A percentile compares a stretch with the other conserved stretches of the same genome.
These are phyloP conservation scores for Gossypium australe DNA, from an alignment of 345 rosid genomes.

Conservation along the genomic window DNA sequence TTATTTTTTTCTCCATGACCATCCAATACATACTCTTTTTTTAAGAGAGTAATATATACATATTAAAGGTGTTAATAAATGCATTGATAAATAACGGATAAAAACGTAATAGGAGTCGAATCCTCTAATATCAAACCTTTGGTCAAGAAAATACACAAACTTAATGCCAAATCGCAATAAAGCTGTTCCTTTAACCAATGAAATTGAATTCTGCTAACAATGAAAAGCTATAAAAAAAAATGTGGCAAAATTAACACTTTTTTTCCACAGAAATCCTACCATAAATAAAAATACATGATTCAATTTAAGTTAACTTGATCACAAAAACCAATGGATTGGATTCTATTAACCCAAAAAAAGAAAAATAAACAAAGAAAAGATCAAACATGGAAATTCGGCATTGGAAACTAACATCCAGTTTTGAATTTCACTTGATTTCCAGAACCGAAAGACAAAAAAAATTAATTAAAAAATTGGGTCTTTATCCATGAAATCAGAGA, in stretches of 20 bases:
- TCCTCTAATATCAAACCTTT: background rate
- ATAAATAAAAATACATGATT: background rate
- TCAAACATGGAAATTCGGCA: background rate
- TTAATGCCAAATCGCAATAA: background rate
- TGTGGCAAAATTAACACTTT: background rate
- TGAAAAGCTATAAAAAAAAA: background rate
- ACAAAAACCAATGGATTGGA: constrained; percentile 3
- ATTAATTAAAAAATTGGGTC: background rate
- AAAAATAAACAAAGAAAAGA: background rate
- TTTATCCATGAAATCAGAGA: background rate
- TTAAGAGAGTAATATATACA: background rate
- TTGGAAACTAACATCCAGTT: constrained; percentile 3
- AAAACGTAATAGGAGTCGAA: background rate
- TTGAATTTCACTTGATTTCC: constrained; percentile 6
- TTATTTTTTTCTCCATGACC: background rate
- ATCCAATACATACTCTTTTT: background rate
- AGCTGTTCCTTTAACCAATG: background rate
- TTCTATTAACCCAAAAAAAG: background rate
- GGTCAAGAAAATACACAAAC: background rate
- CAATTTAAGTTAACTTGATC: background rate
- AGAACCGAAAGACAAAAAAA: background rate
- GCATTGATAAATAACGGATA: background rate
- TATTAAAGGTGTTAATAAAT: background rate
- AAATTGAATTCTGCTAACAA: background rate
- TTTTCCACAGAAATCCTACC: background rate